A percentile compares a stretch with the other conserved stretches of the same genome.
Evolutionary conservation across 192 early-diverging fungal species (phyloP).

Genomic region (Borealophlyctis nickersoniae): DNA sequence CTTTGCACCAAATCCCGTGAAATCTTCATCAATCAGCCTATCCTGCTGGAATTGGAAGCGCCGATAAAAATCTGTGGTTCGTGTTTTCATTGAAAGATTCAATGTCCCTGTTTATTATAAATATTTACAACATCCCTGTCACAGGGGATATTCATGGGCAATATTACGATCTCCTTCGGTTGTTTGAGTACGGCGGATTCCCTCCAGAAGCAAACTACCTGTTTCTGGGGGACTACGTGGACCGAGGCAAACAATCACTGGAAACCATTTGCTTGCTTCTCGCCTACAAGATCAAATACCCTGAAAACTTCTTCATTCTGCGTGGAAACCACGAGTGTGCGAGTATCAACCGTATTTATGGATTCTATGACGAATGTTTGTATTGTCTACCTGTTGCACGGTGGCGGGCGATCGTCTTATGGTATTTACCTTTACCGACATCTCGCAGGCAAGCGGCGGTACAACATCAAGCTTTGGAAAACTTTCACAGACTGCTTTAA

Average conservation of each 20-base stretch:
- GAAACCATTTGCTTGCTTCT: conserved; percentile 97
- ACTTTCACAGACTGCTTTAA: conserved; percentile 99
- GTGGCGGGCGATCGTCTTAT: no score
- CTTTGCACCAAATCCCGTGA: conserved; percentile 92
- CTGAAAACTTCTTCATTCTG: conserved; percentile 98
- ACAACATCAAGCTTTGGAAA: conserved; percentile 99
- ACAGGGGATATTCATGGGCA: conserved; percentile 87
- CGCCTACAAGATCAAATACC: conserved; percentile 99
- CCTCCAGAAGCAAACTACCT: conserved; percentile 95
- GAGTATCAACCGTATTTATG: conserved; percentile 95
- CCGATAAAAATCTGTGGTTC: conserved; percentile 95
- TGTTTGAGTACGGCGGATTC: conserved; percentile 96
- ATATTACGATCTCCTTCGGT: conserved; percentile 92
- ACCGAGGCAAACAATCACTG: conserved; percentile 94
- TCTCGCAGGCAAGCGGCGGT: conserved; percentile 80
- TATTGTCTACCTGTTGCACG: not conserved
- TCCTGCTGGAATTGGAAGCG: conserved; percentile 88
- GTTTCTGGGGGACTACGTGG: conserved; percentile 97
- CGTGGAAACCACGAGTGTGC: conserved; percentile 99
- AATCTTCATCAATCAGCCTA: conserved; percentile 91
- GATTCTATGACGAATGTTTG: conserved; percentile 96
- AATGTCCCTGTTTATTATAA: not conserved
- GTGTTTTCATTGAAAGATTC: conserved; percentile 9
- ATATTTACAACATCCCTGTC: conserved; percentile 34
- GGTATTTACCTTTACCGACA: conserved; percentile 10